phyloP scores from a whole-genome alignment of 345 rosid species.

The Rubroshorea leprosula region DNA sequence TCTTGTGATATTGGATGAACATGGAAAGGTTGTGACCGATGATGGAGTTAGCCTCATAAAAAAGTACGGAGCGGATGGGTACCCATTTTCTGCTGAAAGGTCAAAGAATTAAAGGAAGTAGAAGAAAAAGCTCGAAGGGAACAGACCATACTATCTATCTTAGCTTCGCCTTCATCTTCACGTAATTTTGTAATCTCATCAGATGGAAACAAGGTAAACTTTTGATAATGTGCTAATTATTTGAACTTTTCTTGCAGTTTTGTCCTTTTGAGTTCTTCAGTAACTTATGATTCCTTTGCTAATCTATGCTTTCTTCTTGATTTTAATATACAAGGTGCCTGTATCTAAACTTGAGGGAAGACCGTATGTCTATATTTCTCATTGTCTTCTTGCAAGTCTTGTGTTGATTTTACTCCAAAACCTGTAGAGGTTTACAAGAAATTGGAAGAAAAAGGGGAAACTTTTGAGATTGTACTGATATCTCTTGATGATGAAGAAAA shows the following conservation, averaged over 20 bases:
- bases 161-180: conserved; percentile 32
- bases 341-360: conserved; percentile 43
- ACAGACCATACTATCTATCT: conserved; percentile 47
- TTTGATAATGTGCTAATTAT: not conserved
- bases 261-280: not conserved
- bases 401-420: conserved; percentile 42
- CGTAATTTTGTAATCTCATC: conserved; percentile 54
- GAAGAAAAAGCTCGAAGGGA: conserved; percentile 53
- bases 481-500: conserved; percentile 52
- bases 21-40: conserved; percentile 42
- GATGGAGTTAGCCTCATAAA: conserved; percentile 43
- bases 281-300: not conserved
- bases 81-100: conserved; percentile 62
- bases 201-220: conserved; percentile 44
- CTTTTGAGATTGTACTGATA: conserved; percentile 58
- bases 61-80: conserved; percentile 58
- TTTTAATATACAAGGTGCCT: conserved; percentile 29
- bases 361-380: conserved; percentile 54
- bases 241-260: not conserved
- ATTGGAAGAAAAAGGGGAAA: conserved; percentile 46
- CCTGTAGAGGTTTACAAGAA: conserved; percentile 45
- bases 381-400: conserved; percentile 18
- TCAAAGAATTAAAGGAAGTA: conserved; percentile 50
- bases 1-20: conserved; percentile 60
- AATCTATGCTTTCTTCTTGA: not conserved